These are phyloP conservation scores for Diospyros lotus DNA, from an alignment of 148 eudicot species.

Conservation along the genomic window DNA sequence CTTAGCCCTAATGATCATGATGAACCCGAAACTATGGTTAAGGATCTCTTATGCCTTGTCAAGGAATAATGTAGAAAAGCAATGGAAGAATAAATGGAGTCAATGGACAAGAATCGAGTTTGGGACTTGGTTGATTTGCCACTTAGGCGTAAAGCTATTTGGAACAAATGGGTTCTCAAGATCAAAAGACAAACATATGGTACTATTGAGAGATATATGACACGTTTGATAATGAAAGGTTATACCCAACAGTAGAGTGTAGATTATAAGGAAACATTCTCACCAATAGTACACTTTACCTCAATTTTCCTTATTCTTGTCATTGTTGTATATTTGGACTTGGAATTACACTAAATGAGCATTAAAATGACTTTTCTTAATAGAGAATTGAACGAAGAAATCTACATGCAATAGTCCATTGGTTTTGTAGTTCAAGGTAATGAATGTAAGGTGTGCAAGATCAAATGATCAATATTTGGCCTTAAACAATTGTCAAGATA, in stretches of 20 bases:
- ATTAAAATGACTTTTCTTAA: not conserved
- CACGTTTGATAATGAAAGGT: not conserved
- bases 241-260: not conserved
- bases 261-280: not conserved
- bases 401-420: not conserved
- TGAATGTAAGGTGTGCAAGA: not conserved
- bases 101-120: not conserved
- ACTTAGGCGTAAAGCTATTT: not conserved
- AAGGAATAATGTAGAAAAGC: not conserved
- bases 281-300: not conserved
- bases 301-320: not conserved
- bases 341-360: not conserved
- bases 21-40: not conserved
- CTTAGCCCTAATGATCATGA: not conserved
- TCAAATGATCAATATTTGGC: not conserved
- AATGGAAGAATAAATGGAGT: not conserved
- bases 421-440: not conserved
- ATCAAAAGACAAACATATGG: not conserved
- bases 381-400: not conserved
- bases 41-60: not conserved
- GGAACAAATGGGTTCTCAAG: not conserved
- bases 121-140: not conserved
- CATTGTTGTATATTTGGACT: not conserved
- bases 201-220: not conserved
- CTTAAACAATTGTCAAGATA: not conserved